Evolutionary conservation across 768 basidiomycete genomes (phyloP).

Genomic region (Hysterangium stoloniferum): DNA sequence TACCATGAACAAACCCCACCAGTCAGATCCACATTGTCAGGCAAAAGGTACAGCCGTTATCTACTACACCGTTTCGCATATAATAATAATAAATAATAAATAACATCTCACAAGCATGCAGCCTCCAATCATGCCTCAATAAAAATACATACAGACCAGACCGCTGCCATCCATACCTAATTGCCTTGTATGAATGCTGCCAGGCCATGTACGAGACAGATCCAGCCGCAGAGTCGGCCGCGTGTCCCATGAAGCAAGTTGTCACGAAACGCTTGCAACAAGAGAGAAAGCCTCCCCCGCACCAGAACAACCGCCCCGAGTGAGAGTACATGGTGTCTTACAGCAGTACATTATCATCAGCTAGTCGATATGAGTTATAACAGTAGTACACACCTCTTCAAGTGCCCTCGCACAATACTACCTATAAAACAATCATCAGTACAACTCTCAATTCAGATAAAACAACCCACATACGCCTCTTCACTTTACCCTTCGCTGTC

Average conservation of each 20-base stretch:
- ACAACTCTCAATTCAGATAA: too few species aligned
- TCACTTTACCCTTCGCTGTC: too few species aligned
- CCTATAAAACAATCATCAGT: too few species aligned
- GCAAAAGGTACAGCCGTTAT: not conserved
- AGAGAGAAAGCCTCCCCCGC: constrained; percentile 37
- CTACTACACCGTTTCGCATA: too few species aligned
- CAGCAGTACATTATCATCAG: not conserved
- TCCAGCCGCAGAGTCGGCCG: constrained; percentile 41
- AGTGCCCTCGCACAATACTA: too few species aligned
- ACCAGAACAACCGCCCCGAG: not conserved
- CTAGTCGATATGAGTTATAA: not conserved
- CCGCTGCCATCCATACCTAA: constrained; percentile 45
- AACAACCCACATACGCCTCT: too few species aligned
- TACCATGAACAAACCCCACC: too few species aligned
- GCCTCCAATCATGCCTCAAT: constrained; percentile 52
- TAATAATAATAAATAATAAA: too few species aligned
- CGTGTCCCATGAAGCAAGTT: constrained; percentile 49
- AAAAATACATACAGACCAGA: constrained; percentile 60
- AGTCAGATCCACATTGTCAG: not conserved
- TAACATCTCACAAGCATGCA: constrained; percentile 40
- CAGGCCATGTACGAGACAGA: constrained; percentile 44
- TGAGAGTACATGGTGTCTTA: not conserved
- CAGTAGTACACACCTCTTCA: not conserved
- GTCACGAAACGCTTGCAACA: constrained; percentile 53
- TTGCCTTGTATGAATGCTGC: constrained; percentile 57